Base-by-base conservation (phyloP, 2,329 filamentous ascomycete genomes). In the Scolecobasidium constrictum region DNA sequence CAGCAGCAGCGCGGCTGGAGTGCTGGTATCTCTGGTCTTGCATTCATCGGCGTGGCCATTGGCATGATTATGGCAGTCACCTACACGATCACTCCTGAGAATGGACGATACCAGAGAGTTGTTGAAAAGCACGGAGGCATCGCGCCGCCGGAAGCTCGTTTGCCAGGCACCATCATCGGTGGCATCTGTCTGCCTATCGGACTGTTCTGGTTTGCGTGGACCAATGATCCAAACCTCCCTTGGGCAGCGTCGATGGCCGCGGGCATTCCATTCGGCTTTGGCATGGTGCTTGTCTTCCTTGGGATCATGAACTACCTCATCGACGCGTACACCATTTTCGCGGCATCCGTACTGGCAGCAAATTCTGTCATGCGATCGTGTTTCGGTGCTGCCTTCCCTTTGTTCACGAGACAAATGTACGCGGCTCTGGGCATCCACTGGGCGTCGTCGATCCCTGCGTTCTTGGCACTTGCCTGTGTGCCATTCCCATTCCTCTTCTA, bases 301-400 rank as follows among this genome's bases (percentile, higher is more conserved):
- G 66, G 67, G 4, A 61, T 77, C 38, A 67, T 78, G 56, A 77
- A 62, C 53, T 66, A 60, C 54, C 40, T 71, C 37, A 62, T 63
- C 45, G 60, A 64, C 42, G 57, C 57, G 1, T 72, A 86, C 58
- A 79, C 80, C 40, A 81, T 88, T 51, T 90, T 81, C 48, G 83
- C 85, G 1, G 83, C 83, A 1, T 84, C 78, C 0, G 82, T 80
- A 0, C 66, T 88, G 6, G 83, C 84, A 2, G 82, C 81, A 38
- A 86, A 88, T 61, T 83, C 84, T 1, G 82, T 93, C 54, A 64
- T 93, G 28, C 79, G 86, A 50, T 88, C 83, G 0, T 66, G 87
- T 6, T 82, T 80, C 48, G 86, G 83, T 49, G 83, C 84, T 2
- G 78, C 72, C 1, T 92, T 93, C 67, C 86, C 86, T 1, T 71